Evolutionary conservation across 2,329 filamentous ascomycete genomes (phyloP).

Genomic region (Ceratocystis papillata): DNA sequence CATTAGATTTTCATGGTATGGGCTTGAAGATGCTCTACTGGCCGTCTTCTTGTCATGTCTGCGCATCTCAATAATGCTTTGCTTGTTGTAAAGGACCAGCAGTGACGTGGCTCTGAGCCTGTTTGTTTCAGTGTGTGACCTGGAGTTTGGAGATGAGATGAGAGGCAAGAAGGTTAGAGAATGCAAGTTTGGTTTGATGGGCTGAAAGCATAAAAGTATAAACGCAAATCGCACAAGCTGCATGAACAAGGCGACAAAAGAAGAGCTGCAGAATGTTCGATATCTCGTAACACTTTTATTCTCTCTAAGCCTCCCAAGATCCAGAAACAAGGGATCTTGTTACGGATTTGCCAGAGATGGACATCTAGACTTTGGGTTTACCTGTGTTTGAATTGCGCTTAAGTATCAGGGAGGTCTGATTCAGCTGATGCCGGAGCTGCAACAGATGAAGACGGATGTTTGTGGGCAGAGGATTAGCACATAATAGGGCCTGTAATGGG

Average conservation of each 20-base stretch:
- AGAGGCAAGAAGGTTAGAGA: neutral
- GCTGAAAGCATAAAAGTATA: constrained; percentile 8
- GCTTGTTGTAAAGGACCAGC: neutral
- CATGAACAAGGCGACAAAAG: neutral
- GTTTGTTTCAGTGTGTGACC: neutral
- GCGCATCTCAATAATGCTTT: neutral
- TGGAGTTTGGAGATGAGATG: neutral
- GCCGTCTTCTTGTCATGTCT: neutral
- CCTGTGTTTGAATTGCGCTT: neutral
- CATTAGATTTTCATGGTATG: neutral
- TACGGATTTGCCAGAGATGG: neutral
- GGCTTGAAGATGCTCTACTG: neutral
- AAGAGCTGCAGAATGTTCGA: constrained; percentile 3
- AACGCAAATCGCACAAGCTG: neutral
- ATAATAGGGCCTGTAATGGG: too few relatives aligned
- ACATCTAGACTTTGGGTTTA: neutral
- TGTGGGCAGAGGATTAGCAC: neutral
- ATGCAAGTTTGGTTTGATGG: neutral
- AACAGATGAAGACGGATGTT: neutral
- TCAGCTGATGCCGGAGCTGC: neutral
- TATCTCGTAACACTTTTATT: neutral
- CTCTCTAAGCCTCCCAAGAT: neutral
- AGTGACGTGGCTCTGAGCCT: neutral
- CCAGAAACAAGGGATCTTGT: neutral
- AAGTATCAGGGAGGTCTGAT: neutral